Evolutionary conservation across 768 basidiomycete genomes (phyloP).

Genomic region (Lepiota brunneoincarnata): DNA sequence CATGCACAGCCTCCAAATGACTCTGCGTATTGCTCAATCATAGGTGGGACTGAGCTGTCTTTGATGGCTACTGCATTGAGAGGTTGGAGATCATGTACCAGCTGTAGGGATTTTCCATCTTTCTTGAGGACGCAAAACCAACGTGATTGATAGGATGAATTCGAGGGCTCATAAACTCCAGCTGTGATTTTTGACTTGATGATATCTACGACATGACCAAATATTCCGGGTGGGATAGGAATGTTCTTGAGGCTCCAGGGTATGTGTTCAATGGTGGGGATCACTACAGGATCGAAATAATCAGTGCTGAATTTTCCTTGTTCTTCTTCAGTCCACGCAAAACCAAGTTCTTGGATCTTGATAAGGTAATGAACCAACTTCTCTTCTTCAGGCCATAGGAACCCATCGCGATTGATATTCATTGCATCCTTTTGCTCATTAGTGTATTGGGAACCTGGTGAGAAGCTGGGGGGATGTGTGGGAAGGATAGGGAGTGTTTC

Average conservation of each 20-base stretch:
- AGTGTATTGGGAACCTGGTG: slow-evolving; percentile 18
- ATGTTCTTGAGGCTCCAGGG: slow-evolving; percentile 27
- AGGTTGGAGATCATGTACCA: slow-evolving; percentile 18
- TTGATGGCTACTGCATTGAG: slow-evolving; percentile 17
- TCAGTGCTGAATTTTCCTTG: too few species aligned
- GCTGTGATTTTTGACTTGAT: slow-evolving; percentile 20
- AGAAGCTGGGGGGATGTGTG: slow-evolving; percentile 28
- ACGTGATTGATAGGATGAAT: slow-evolving; percentile 8
- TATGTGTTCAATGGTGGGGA: slow-evolving; percentile 25
- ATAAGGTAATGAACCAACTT: slow-evolving; percentile 26
- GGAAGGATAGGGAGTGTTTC: slow-evolving; percentile 22
- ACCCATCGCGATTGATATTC: slow-evolving; percentile 18
- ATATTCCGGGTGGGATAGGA: slow-evolving; percentile 29
- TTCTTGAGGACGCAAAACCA: slow-evolving; percentile 19
- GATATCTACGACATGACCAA: slow-evolving; percentile 19
- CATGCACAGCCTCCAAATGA: slow-evolving; percentile 13
- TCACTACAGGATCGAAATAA: slow-evolving; percentile 16
- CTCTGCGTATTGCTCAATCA: slow-evolving; percentile 13
- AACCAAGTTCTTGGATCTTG: too few species aligned
- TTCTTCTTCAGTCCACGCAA: too few species aligned
- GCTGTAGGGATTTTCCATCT: slow-evolving; percentile 12
- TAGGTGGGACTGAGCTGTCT: slow-evolving; percentile 12
- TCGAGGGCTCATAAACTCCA: slow-evolving; percentile 8
- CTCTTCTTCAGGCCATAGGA: too few species aligned
- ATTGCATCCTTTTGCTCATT: slow-evolving; percentile 17